Evolutionary conservation across 139 green algal species (phyloP).

Genomic region (Asterochloris sp.): DNA sequence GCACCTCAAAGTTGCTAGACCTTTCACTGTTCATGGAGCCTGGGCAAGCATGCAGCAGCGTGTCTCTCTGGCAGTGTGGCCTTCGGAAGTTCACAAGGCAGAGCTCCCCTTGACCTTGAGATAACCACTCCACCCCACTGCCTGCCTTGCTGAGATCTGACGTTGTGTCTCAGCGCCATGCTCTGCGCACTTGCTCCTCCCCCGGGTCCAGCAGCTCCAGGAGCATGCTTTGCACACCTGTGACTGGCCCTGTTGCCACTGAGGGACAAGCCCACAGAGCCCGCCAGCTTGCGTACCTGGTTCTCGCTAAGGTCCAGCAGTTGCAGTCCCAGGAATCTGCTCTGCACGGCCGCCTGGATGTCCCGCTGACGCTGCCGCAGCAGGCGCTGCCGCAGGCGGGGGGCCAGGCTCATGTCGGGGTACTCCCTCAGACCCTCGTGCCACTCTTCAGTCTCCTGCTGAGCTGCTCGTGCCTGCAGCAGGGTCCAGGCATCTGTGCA

Average conservation of each 20-base stretch:
- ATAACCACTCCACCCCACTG: not conserved
- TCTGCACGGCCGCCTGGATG: not conserved
- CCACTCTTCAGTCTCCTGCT: constrained; percentile 8
- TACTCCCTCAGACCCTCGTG: constrained; percentile 15
- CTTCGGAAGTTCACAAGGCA: not conserved
- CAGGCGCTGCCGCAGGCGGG: constrained; percentile 4
- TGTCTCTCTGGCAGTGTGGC: not conserved
- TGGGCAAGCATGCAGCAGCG: not conserved
- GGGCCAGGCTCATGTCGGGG: constrained; percentile 9
- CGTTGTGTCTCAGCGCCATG: not conserved
- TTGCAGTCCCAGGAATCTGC: constrained; percentile 4
- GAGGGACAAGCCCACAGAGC: not conserved
- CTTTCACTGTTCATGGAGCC: not conserved
- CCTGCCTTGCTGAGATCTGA: not conserved
- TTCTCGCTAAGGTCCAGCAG: constrained; percentile 5
- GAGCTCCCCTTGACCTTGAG: not conserved
- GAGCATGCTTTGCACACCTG: not conserved
- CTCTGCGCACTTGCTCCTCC: not conserved
- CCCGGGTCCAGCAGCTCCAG: not conserved
- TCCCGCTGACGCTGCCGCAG: not conserved
- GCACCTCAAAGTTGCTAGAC: not conserved
- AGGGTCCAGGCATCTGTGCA: not conserved
- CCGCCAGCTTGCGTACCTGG: not conserved
- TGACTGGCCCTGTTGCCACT: not conserved
- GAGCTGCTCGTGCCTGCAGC: constrained; percentile 2